Base-by-base conservation (phyloP, 208 protist genomes). In the Trypanosoma brucei region DNA sequence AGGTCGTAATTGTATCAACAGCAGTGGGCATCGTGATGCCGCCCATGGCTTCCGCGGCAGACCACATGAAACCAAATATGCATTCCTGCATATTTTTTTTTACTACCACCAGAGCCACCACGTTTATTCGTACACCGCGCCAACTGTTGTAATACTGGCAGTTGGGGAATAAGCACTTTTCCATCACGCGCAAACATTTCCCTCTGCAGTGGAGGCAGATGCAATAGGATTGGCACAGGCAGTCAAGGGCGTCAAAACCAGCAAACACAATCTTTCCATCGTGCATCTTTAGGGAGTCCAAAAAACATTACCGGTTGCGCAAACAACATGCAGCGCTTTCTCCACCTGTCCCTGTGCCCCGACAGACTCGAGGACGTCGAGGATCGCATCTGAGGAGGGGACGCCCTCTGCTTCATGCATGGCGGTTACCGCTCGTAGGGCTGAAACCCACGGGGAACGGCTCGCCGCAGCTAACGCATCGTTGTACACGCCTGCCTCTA, bases 401-500 rank as follows among this genome's bases (percentile, higher is more conserved):
- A 66, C 49, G 0, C 72, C 81, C 7, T 78, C 81, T 7, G 72
- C 76, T 33, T 78, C 55, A 39, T 76, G 64, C 78, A 93, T 93
- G 22, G 76, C 76, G 5, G 59, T 68, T 36, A 93, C 3, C 0
- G 79, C 77, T 14, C 79, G 77, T 38, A 80, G 69, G n/a, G 83
- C 69, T 8, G 69, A 55, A 22, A 77, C 70, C 67, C 83, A 90
- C 2, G 39, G 58, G 49, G 72, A 79, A 64, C 81, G 66, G 3
- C 60, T 62, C 52, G 79, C 80, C 7, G 69, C 70, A 6, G 64
- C 50, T 13, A 90, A 70, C 1, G 70, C 79, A 37, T 68, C 70
- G 54, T 93, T 79, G 71, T 90, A 93, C 35, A 72, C 75, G 0
- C 45, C 14, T 2, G 72, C 31, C 0, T 65, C 42, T 2, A 90